Base-by-base conservation (phyloP, 768 basidiomycete species). In the Sistotremastrum suecicum region DNA sequence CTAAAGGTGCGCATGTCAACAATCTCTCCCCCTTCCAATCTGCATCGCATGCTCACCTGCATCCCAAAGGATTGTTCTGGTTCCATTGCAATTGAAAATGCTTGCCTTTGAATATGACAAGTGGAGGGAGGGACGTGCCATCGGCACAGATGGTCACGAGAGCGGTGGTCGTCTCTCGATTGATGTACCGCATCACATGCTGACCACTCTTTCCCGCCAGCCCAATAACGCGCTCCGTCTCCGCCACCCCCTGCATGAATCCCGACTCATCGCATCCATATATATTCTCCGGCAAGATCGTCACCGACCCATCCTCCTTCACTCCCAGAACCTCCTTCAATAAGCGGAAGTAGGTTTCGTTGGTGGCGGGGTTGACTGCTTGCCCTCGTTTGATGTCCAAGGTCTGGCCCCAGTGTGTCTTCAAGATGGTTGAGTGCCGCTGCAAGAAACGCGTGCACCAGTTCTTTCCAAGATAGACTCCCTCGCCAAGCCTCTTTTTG, bases 101-200 rank as follows among this genome's bases (percentile, higher is more conserved):
- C 30, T 66, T 48, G 2, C 67, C 69, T 45, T 69, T 66, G 52
- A 60, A 62, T 20, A 70, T 69, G 0, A 70, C 58, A 10, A 61
- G 51, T 3, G 70, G 72, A 1, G 58, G 54, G 0, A 60, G 46
- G 0, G 52, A 38, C 1, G 63, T 62, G 0, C 71, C 68, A 61
- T 70, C 60, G 0, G 63, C 59, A 48, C 63, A 62, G 37, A 68
- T 67, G 5, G 62, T 62, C 12, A 57, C 50, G 32, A 68, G 43
- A 1, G 64, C 60, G 5, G 65, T 67, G 29, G 57, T 64, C 39
- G 60, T 66, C 46, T 68, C 60, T 2, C 58, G 44, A 6, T 50
- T 55, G 2, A 61, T 61, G 42, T 49, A 49, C 12, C 47, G 35
- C 36, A 59, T 55, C 34, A 51, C 37, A 45, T 51, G 38, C 37